A percentile compares a stretch with the other conserved stretches of the same genome.
These are phyloP conservation scores for Penicillium frequentans DNA, from an alignment of 2,329 filamentous ascomycete genomes.

Conservation along the genomic window DNA sequence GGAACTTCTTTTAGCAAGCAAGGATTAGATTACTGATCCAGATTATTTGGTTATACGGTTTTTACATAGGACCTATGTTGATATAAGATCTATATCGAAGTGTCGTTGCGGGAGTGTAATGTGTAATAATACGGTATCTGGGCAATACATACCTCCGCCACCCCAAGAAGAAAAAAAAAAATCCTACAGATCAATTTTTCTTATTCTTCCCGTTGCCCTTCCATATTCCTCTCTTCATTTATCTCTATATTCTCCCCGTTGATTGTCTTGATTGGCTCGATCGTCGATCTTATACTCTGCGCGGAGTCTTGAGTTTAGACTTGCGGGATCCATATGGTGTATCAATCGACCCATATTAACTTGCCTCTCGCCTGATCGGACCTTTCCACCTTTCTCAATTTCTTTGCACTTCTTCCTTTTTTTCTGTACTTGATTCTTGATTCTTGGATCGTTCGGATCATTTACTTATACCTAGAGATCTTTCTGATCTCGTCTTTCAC, in stretches of 20 bases:
- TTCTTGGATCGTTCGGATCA: not conserved
- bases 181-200: constrained; percentile 2
- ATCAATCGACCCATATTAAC: constrained; percentile 2
- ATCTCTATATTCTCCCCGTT: not conserved
- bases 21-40: not conserved
- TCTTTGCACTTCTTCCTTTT: not conserved
- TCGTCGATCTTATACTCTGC: constrained; percentile 1
- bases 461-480: not conserved
- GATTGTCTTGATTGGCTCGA: constrained; percentile 1
- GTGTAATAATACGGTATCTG: constrained; percentile 5
- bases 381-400: constrained; percentile 2
- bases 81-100: not conserved
- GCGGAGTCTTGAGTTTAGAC: not conserved
- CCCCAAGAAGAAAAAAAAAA: not conserved
- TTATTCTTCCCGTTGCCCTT: not conserved
- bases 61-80: not conserved
- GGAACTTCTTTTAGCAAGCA: not conserved
- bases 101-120: not conserved
- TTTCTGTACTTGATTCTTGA: not conserved
- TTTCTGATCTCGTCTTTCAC: not conserved
- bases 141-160: not conserved
- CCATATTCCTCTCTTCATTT: not conserved
- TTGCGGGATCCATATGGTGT: constrained; percentile 1
- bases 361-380: not conserved
- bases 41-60: not conserved